Base-by-base conservation (phyloP, 2,329 filamentous ascomycete species). In the Paradendryphiella salina region DNA sequence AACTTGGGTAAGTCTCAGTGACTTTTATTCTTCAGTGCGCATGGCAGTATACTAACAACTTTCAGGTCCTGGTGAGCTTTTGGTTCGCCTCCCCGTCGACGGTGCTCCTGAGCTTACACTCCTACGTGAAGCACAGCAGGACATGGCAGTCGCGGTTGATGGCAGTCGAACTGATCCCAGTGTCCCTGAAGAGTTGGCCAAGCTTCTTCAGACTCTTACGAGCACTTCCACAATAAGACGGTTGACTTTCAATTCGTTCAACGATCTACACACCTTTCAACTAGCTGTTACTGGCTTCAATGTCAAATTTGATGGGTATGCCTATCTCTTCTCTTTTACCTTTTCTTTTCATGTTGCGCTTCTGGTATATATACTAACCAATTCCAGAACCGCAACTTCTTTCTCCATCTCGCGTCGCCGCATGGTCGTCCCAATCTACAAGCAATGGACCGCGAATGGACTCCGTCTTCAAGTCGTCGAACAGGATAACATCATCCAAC, bases 371-470 rank as follows among this genome's bases (percentile, higher is more conserved):
- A 2, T 20, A 13, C 61, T 63, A 69, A 77, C 50, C 5, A 57
- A 4, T 5, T 1, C 5, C 17, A 70, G 69, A 21, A 64, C 89
- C 44, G 90, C 90, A 5, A 79, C 82, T 6, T 85, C 84, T 0
- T 89, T 96, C 71, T 85, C 87, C 50, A 96, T 96, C 59, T 86
- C 91, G 1, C 85, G 91, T 23, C 85, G 89, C 40, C 84, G 89
- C 59, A 94, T 92, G 87, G 89, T 96, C 10, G 90, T 96, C 13
- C 90, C 90, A 0, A 93, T 96, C 59, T 89, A 95, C 76, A 96
- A 96, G 76, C 94, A 94, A 72, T 95, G 90, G 89, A 90, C 95
- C 67, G 89, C 91, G 2, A 84, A 81, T n/a, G 82, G 81, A 31
- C 89, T 89, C 7, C 85, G 92, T 29, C 79, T 96, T 6, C 91